Evolutionary conservation across 148 eudicot genomes (phyloP), one percentile per base, ranked within the genome.

Genomic region (Rhododendron kiyosumense): DNA sequence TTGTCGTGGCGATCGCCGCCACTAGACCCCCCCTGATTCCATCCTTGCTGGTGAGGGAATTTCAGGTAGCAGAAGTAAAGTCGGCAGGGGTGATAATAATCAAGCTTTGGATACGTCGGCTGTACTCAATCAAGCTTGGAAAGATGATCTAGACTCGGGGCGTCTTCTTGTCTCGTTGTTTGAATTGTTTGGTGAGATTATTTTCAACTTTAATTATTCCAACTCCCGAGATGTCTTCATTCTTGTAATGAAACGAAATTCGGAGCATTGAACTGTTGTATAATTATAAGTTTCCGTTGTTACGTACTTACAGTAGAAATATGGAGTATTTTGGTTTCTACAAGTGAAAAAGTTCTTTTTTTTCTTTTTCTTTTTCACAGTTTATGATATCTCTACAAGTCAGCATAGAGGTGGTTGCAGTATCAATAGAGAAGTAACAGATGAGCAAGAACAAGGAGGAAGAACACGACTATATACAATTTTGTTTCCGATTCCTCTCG

Each of bases 61-160:
- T 54, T 74, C 65, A 48, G 73, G 57, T 73, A 75, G 79, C 26
- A 82, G 75, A 85, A 87, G 78, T 69, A 86, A 84, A 36, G 74
- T 79, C n/a, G 74, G 84, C 76, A 82, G 86, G 78, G 84, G 85
- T 30, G 82, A 82, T 36, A 79, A 45, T 46, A 82, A 36, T 54
- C 89, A 71, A 69, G 61, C 87, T 83, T 54, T 81, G 80, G 88
- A 90, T 79, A 59, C 87, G 83, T 45, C 91, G 61, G 93, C 93
- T 36, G 85, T 90, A 30, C 88, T 91, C 32, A 88, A 90, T 82
- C 95, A 91, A 87, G 86, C 87, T 73, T 94, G 97, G 97, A 93
- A 93, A 88, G 94, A 94, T 52, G 97, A 94, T 81, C 83, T 93
- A 79, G 90, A 90, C 85, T 93, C 94, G 5, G 94, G 95, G 36